Evolutionary conservation across 805 yeast species (phyloP).

Genomic region (Barnettozyma siamensis): DNA sequence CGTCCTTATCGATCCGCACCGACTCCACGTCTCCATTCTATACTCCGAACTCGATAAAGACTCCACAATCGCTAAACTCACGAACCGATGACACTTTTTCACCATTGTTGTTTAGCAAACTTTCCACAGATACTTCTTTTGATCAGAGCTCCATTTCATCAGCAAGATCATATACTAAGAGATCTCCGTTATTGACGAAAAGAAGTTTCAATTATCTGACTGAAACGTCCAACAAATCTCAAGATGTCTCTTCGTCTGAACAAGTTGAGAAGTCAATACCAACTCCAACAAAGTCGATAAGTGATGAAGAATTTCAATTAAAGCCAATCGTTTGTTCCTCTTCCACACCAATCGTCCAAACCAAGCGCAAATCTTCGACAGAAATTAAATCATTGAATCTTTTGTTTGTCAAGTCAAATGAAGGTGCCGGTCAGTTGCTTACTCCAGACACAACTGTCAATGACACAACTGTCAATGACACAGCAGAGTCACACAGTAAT

Average conservation of each 20-base stretch:
- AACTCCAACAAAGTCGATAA: neutral
- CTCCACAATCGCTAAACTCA: neutral
- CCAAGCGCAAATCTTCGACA: constrained; percentile 2
- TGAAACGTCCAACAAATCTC: neutral
- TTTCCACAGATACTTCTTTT: neutral
- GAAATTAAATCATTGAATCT: constrained; percentile 8
- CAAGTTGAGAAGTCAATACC: too few relatives aligned
- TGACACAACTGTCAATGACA: neutral
- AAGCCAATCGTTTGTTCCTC: constrained; percentile 19
- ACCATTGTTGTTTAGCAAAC: neutral
- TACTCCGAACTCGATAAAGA: neutral
- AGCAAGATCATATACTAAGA: neutral
- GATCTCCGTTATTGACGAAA: neutral
- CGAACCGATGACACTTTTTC: neutral
- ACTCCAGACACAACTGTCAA: constrained; percentile 15
- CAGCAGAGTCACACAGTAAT: too few relatives aligned
- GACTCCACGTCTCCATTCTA: neutral
- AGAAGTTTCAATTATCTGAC: neutral
- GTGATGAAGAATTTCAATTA: constrained; percentile 4
- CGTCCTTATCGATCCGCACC: constrained; percentile 1
- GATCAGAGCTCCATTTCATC: constrained; percentile 3
- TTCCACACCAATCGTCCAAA: constrained; percentile 2
- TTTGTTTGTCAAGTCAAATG: constrained; percentile 5
- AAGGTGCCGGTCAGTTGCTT: neutral
- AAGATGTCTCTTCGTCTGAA: too few relatives aligned